A percentile compares a stretch with the other conserved stretches of the same genome.
Conservation (phyloP, 2,329 filamentous ascomycete genomes). For the Fusarium miscanthi region DNA sequence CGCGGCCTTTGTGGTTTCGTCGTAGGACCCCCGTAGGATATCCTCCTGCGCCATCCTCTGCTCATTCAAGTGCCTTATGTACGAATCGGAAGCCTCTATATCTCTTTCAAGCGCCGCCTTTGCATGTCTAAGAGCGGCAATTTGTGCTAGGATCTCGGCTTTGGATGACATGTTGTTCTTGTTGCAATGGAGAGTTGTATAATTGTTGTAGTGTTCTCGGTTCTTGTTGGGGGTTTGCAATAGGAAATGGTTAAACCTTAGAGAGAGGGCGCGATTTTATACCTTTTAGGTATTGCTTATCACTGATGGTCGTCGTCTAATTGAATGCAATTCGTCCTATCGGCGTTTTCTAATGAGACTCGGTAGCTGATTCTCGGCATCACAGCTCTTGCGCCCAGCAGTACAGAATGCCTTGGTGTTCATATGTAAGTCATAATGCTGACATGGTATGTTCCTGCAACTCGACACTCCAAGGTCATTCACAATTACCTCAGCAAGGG, state of each 20-base stretch:
- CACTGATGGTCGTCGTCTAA: not conserved
- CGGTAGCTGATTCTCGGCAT: not conserved
- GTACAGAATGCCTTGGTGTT: fast-evolving
- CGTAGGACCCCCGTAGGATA: not conserved
- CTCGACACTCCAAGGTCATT: fast-evolving
- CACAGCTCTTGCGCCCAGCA: not conserved
- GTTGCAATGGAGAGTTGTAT: fast-evolving
- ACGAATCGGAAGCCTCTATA: fast-evolving
- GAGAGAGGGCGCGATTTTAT: not conserved
- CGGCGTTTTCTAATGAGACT: not conserved
- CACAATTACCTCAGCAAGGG: fast-evolving
- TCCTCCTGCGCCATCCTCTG: too few relatives aligned
- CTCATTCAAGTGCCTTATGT: too few relatives aligned
- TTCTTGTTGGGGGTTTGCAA: fast-evolving
- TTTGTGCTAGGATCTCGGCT: not conserved
- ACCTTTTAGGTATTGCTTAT: fast-evolving
- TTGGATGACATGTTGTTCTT: not conserved
- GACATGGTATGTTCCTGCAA: not conserved
- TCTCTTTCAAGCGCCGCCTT: not conserved
- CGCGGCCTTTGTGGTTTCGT: not conserved
- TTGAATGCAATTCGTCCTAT: not conserved
- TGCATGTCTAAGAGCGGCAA: fast-evolving
- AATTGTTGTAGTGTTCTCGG: fast-evolving
- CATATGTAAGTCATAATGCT: not conserved
- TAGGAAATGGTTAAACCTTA: not conserved